Percentiles rank a stretch among this genome's conserved stretches.
phyloP scores from a whole-genome alignment of 2,329 filamentous ascomycete genomes.

The Chaetothyriales sp. region DNA sequence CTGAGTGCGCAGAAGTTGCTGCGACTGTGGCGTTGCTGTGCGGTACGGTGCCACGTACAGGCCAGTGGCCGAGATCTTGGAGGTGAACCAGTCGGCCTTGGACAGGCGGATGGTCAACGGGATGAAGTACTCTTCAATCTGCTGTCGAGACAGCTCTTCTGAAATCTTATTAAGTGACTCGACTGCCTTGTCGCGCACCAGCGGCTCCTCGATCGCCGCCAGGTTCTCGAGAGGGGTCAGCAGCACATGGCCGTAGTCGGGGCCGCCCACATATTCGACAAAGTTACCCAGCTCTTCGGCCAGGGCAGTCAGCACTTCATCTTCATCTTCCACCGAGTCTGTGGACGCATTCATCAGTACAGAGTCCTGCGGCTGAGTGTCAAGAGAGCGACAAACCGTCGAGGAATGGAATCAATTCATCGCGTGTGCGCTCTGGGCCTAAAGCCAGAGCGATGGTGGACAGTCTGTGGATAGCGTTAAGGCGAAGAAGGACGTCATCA shows the following conservation, averaged over 20 bases:
- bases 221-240: constrained; percentile 95
- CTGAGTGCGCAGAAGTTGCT: constrained; percentile 81
- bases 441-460: constrained; percentile 95
- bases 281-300: constrained; percentile 95
- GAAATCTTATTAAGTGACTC: constrained; percentile 99
- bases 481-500: constrained; percentile 90
- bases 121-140: constrained; percentile 95
- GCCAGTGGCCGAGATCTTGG: constrained; percentile 93
- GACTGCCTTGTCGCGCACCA: constrained; percentile 97
- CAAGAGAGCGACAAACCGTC: constrained; percentile 53
- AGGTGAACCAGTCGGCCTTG: constrained; percentile 99
- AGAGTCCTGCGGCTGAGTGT: constrained; percentile 14
- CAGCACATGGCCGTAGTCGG: constrained; percentile 87
- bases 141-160: constrained; percentile 71
- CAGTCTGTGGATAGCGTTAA: constrained; percentile 96
- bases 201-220: constrained; percentile 92
- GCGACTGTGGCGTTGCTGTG: constrained; percentile 72
- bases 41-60: constrained; percentile 88
- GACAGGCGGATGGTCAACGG: constrained; percentile 88
- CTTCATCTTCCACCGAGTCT: constrained; percentile 99
- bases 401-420: constrained; percentile 96
- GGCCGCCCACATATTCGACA: constrained; percentile 92
- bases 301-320: constrained; percentile 90
- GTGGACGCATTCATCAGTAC: constrained; percentile 13
- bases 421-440: constrained; percentile 87